Evolutionary conservation across 352 stramenopile species (phyloP).

Genomic region (Pythium aquatile): DNA sequence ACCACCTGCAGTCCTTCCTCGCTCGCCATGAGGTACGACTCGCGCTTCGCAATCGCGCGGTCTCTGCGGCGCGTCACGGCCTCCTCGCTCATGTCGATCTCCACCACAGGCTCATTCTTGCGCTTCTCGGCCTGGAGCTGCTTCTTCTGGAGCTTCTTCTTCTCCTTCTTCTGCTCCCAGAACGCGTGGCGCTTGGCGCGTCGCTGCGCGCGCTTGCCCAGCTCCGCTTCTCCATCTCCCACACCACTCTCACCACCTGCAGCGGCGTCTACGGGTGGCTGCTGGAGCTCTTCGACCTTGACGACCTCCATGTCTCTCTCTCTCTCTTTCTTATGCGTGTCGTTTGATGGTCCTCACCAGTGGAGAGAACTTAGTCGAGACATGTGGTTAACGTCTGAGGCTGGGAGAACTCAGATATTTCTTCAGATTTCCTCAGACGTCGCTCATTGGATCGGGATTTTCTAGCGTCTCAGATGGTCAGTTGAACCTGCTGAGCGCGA

Average conservation of each 20-base stretch:
- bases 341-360: constrained; percentile 15
- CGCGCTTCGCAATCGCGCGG: constrained; percentile 62
- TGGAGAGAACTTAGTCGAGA: constrained; percentile 10
- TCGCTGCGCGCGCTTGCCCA: constrained; percentile 55
- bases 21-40: constrained; percentile 74
- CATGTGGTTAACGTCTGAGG: background rate
- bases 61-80: constrained; percentile 64
- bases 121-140: constrained; percentile 37
- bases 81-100: constrained; percentile 80
- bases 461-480: constrained; percentile 15
- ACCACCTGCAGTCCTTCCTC: constrained; percentile 83
- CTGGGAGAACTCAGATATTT: background rate
- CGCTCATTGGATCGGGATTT: background rate
- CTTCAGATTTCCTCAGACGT: background rate
- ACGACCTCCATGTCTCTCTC: background rate
- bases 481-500: constrained; percentile 20
- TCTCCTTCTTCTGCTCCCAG: constrained; percentile 79
- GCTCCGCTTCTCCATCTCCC: constrained; percentile 3
- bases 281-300: background rate
- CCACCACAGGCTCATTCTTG: constrained; percentile 35
- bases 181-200: constrained; percentile 60
- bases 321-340: constrained; percentile 1
- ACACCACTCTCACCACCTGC: background rate
- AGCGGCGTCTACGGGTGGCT: background rate
- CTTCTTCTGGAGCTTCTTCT: constrained; percentile 82